Evolutionary conservation across 257 asterid genomes (phyloP).

Genomic region (Solanum phureja): DNA sequence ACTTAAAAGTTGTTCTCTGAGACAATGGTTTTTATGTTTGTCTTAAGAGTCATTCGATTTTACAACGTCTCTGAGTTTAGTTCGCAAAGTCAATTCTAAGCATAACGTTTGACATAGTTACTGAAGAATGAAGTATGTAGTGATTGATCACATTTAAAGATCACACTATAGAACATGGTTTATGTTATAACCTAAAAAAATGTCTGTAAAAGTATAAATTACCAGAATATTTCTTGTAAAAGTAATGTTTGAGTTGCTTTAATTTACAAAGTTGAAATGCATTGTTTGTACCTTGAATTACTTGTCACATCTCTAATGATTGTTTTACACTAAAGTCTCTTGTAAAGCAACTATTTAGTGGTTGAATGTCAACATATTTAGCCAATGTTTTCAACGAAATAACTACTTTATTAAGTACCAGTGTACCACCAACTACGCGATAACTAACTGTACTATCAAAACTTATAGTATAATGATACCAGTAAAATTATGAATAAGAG

Average conservation of each 20-base stretch:
- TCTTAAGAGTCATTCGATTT: constrained; percentile 4
- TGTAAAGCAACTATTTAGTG: background rate
- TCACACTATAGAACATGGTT: background rate
- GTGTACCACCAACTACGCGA: background rate
- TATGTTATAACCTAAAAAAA: background rate
- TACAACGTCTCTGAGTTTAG: background rate
- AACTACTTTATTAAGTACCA: background rate
- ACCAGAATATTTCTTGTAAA: background rate
- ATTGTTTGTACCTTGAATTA: background rate
- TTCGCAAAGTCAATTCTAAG: background rate
- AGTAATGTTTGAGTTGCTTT: background rate
- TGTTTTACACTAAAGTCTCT: background rate
- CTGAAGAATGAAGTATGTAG: background rate
- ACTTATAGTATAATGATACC: background rate
- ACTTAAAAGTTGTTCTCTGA: constrained; percentile 4
- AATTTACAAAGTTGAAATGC: background rate
- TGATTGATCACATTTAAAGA: background rate
- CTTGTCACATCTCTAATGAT: background rate
- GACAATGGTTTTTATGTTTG: constrained; percentile 25
- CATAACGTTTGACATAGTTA: background rate
- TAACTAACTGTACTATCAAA: background rate
- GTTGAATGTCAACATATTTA: background rate
- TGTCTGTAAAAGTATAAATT: background rate
- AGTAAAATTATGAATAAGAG: background rate
- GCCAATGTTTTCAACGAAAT: background rate